Conservation (phyloP, 2,329 filamentous ascomycete species). For the Alternaria postmessia region DNA sequence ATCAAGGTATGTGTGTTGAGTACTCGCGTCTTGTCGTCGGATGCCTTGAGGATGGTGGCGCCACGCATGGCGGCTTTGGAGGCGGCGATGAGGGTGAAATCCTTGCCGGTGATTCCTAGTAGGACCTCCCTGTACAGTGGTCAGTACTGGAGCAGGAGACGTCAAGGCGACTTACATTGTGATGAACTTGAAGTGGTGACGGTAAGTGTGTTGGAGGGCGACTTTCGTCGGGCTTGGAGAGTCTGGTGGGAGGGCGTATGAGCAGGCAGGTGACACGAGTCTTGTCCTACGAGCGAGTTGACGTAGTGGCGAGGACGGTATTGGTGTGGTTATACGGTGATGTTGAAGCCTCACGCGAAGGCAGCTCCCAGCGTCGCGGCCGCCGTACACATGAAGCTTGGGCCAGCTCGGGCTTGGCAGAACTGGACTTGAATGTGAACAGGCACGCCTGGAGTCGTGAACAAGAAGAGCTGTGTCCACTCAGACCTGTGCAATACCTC, state of each 20-base stretch:
- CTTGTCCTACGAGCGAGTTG: not conserved
- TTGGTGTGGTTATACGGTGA: not conserved
- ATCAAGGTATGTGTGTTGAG: conserved; percentile 95
- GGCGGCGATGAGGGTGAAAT: conserved; percentile 97
- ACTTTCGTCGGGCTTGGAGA: not conserved
- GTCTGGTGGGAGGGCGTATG: not conserved
- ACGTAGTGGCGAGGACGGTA: not conserved
- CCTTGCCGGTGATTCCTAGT: conserved; percentile 97
- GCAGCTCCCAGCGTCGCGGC: conserved; percentile 29
- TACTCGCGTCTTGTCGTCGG: conserved; percentile 93
- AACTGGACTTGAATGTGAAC: not conserved
- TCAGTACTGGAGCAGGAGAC: conserved; percentile 25
- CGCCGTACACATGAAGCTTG: conserved; percentile 14
- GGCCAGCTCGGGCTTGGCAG: conserved; percentile 14
- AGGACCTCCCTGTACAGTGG: conserved; percentile 85
- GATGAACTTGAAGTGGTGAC: conserved; percentile 25
- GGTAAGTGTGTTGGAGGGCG: conserved; percentile 11
- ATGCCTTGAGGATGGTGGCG: conserved; percentile 91
- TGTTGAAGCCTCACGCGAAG: conserved; percentile 12
- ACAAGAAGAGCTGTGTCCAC: not conserved
- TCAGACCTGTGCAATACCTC: not conserved
- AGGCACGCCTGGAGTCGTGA: not conserved
- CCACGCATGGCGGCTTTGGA: conserved; percentile 99
- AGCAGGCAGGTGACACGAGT: not conserved
- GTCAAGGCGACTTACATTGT: conserved; percentile 40